phyloP scores from a whole-genome alignment of 225 moss, liverwort and hornwort genomes.

The Ulota crispa region DNA sequence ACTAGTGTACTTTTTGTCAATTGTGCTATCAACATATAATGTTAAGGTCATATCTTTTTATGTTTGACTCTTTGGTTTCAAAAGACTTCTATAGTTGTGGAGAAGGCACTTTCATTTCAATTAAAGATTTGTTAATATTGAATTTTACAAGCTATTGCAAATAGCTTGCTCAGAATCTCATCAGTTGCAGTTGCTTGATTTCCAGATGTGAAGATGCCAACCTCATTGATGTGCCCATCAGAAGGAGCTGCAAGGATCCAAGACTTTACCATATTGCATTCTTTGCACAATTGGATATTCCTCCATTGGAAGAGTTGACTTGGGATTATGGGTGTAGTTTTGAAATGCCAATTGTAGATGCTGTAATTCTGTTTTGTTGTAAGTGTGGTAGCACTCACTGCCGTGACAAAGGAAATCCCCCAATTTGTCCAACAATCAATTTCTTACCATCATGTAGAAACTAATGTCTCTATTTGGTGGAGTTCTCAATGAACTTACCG shows the following conservation, averaged over 20 bases:
- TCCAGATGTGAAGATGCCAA: background rate
- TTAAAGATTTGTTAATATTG: no score
- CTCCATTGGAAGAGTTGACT: background rate
- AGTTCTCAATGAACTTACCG: no score
- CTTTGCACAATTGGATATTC: background rate
- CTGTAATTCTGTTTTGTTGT: background rate
- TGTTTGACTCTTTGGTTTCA: no score
- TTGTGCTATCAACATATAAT: no score
- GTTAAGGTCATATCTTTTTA: no score
- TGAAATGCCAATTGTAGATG: background rate
- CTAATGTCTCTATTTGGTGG: no score
- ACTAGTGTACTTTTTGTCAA: no score
- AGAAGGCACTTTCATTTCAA: no score
- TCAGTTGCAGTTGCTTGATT: background rate
- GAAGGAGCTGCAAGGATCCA: background rate
- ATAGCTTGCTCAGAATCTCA: rapidly evolving
- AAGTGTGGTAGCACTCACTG: background rate
- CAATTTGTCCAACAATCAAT: background rate
- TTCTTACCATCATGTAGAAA: no score
- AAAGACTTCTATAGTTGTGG: no score
- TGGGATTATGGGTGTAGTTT: background rate
- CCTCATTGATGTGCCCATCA: background rate
- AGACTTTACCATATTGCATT: background rate
- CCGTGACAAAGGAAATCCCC: background rate
- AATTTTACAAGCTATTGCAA: no score